These are phyloP conservation scores for Vanilla planifolia DNA, from an alignment of 106 monocot genomes.

Conservation along the genomic window DNA sequence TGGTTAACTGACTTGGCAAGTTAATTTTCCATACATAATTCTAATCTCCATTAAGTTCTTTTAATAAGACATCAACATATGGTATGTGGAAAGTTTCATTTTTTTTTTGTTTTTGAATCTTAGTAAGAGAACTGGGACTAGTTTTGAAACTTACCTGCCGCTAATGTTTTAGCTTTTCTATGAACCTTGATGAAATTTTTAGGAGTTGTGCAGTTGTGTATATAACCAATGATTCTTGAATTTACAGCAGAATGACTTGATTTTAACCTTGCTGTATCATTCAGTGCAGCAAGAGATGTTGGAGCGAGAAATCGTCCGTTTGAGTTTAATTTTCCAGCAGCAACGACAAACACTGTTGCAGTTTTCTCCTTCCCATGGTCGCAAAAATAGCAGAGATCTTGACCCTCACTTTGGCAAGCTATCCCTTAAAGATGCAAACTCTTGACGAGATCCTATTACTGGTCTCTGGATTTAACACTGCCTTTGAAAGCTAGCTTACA, in stretches of 20 bases:
- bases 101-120: not conserved
- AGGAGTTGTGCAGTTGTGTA: not conserved
- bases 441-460: too few relatives aligned
- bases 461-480: too few relatives aligned
- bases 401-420: too few relatives aligned
- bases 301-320: slow-evolving; percentile 63
- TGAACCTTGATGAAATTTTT: not conserved
- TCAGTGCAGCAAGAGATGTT: slow-evolving; percentile 89
- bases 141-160: not conserved
- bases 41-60: too few relatives aligned
- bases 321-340: slow-evolving; percentile 36
- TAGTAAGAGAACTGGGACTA: not conserved
- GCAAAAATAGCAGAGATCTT: slow-evolving; percentile 51
- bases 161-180: not conserved
- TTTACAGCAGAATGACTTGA: not conserved
- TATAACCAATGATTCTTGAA: not conserved
- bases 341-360: slow-evolving; percentile 50
- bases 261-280: not conserved
- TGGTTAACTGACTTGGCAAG: too few relatives aligned
- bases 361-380: slow-evolving; percentile 23
- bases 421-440: too few relatives aligned
- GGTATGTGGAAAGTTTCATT: too few relatives aligned
- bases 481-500: too few relatives aligned
- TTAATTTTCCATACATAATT: too few relatives aligned
- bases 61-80: too few relatives aligned